A percentile compares a stretch with the other conserved stretches of the same genome.
Conservation (phyloP, 2,329 filamentous ascomycete species). For the Penicillium sumatraense region DNA sequence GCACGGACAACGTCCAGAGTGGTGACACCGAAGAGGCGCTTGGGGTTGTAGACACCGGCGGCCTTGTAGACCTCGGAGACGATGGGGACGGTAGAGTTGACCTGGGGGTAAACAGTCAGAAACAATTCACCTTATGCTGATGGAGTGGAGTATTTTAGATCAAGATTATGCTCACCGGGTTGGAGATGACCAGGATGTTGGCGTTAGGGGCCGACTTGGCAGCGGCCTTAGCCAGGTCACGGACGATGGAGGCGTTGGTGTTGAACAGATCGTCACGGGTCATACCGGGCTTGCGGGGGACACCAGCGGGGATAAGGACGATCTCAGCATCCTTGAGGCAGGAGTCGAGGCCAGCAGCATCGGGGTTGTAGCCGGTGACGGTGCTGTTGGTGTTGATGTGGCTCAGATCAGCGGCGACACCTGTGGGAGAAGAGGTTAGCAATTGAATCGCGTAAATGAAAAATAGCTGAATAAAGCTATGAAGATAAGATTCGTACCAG, state of each 20-base stretch:
- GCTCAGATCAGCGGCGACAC: constrained; percentile 96
- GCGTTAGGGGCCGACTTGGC: constrained; percentile 88
- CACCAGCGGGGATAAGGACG: constrained; percentile 96
- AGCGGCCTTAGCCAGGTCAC: constrained; percentile 93
- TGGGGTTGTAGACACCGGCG: constrained; percentile 96
- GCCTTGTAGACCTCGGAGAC: constrained; percentile 96
- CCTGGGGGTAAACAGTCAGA: constrained; percentile 53
- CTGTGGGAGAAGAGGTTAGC: constrained; percentile 52
- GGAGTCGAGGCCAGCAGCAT: constrained; percentile 72
- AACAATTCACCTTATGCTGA: no score
- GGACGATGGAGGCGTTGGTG: constrained; percentile 99
- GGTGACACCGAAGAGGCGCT: constrained; percentile 98
- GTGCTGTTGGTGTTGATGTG: constrained; percentile 99
- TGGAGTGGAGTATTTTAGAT: not conserved
- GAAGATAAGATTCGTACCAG: constrained; percentile 65
- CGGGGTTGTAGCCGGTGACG: constrained; percentile 87
- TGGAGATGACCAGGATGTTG: constrained; percentile 96
- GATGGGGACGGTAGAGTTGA: constrained; percentile 99
- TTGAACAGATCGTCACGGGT: constrained; percentile 99
- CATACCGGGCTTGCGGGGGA: constrained; percentile 99
- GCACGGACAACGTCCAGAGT: constrained; percentile 98
- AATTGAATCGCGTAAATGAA: not conserved
- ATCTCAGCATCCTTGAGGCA: constrained; percentile 88
- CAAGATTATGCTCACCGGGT: constrained; percentile 72
- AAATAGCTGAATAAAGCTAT: not conserved